Evolutionary conservation across 208 protist species (phyloP).

Genomic region (Perkinsela sp.): DNA sequence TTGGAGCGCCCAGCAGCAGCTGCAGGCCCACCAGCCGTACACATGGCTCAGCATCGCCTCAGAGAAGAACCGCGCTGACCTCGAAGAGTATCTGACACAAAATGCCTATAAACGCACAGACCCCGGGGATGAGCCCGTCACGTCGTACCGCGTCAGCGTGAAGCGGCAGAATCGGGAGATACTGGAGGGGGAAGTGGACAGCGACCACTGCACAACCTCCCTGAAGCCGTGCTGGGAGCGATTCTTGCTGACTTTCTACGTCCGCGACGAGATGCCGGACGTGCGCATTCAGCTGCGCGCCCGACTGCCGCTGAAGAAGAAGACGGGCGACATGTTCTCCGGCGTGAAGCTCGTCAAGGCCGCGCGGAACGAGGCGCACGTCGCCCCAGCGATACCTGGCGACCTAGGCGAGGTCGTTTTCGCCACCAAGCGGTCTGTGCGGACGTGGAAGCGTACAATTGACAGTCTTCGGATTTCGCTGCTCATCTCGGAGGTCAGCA

Average conservation of each 20-base stretch:
- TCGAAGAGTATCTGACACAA: neutral
- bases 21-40: slow-evolving; percentile 48
- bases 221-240: slow-evolving; percentile 51
- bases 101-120: neutral
- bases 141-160: slow-evolving; percentile 26
- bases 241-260: slow-evolving; percentile 42
- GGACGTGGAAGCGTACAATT: slow-evolving; percentile 30
- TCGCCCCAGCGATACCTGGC: slow-evolving; percentile 41
- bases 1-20: slow-evolving; percentile 53
- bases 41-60: slow-evolving; percentile 15
- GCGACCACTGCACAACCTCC: slow-evolving; percentile 23
- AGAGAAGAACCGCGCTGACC: neutral
- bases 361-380: slow-evolving; percentile 42
- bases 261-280: slow-evolving; percentile 43
- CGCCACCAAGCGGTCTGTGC: slow-evolving; percentile 46
- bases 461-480: slow-evolving; percentile 1
- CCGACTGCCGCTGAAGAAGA: slow-evolving; percentile 48
- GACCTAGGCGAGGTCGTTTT: slow-evolving; percentile 52
- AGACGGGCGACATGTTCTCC: slow-evolving; percentile 29
- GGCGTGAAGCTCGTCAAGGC: slow-evolving; percentile 37
- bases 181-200: slow-evolving; percentile 39
- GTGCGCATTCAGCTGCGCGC: slow-evolving; percentile 43
- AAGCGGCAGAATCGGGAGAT: slow-evolving; percentile 15
- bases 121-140: slow-evolving; percentile 28
- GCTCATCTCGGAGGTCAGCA: slow-evolving; percentile 32